Evolutionary conservation across 2,329 filamentous ascomycete genomes (phyloP), one percentile per base, ranked within the genome.

Genomic region (Penicillium sp.): DNA sequence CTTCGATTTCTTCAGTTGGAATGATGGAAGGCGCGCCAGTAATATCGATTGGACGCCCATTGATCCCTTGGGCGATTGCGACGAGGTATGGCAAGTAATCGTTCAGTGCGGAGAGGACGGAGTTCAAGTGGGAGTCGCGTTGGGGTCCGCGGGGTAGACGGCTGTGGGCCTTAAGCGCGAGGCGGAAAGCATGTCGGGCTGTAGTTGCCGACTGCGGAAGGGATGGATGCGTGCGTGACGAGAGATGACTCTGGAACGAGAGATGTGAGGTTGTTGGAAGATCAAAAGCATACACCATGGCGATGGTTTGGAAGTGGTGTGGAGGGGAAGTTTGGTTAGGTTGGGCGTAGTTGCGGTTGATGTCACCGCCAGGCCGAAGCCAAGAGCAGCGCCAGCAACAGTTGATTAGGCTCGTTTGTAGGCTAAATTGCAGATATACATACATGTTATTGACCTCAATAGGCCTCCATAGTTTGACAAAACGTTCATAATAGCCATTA

Each of bases 181-280:
- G 89, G 70, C 92, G 89, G 56, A 97, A 85, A 19, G 96, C 87
- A 69, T 91, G 91, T 63, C 95, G 91, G 72, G 92, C 88, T 8
- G 91, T 94, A 67, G 93, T 93, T 23, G 92, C 90, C 58, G 87
- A 86, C 70, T 94, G 86, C 26, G 93, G 92, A 47, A 99, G 84
- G 0, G 94, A 97, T 3, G 95, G 94, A 77, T 98, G 94, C 3
- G 92, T 92, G 66, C 89, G 86, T 71, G 91, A 94, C 70, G 81
- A 85, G 77, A 96, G 90, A 77, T 84, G 90, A 44, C 89, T 84
- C 23, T 91, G 90, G 74, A 97, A 94, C 56, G 91, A 89, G 73
- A 96, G 90, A 58, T 90, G 87, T 38, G 93, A 96, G 5, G 94
- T 97, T 0, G 94, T 98, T 2, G 95, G 93, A 35, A 98, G 87